These are phyloP conservation scores for Entoloma clypeatum DNA, from an alignment of 1,284 basidiomycete genomes.

Conservation along the genomic window DNA sequence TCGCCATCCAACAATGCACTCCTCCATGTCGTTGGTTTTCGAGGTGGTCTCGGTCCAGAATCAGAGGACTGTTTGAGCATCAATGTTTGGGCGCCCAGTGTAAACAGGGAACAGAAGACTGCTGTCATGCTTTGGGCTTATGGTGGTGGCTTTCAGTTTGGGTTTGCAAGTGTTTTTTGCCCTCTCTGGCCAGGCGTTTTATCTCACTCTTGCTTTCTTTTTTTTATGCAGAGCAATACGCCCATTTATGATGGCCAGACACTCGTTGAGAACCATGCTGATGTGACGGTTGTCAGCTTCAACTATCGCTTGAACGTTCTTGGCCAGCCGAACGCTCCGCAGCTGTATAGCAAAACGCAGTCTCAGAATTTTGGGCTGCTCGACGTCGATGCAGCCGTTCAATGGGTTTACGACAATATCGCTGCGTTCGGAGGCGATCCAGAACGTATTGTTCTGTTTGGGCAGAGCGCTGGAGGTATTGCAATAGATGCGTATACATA, in stretches of 20 bases:
- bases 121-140: conserved; percentile 36
- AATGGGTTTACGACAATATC: conserved; percentile 36
- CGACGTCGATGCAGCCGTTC: conserved; percentile 29
- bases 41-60: conserved; percentile 21
- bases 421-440: conserved; percentile 36
- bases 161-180: too few species aligned
- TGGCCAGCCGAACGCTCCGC: conserved; percentile 33
- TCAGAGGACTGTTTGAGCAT: conserved; percentile 30
- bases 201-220: background rate
- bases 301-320: conserved; percentile 36
- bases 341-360: conserved; percentile 22
- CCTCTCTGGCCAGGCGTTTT: too few species aligned
- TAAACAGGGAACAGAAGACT: conserved; percentile 28
- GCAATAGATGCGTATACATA: conserved; percentile 31
- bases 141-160: conserved; percentile 32
- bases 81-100: conserved; percentile 33
- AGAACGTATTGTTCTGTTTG: conserved; percentile 30
- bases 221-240: conserved; percentile 31
- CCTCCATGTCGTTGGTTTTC: conserved; percentile 22
- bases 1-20: conserved; percentile 22
- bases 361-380: conserved; percentile 33
- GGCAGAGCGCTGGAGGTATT: conserved; percentile 32
- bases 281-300: conserved; percentile 32
- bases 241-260: conserved; percentile 27
- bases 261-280: conserved; percentile 31